Base-by-base conservation (phyloP, 768 basidiomycete genomes). In the Omphalotus guepiniiformis region DNA sequence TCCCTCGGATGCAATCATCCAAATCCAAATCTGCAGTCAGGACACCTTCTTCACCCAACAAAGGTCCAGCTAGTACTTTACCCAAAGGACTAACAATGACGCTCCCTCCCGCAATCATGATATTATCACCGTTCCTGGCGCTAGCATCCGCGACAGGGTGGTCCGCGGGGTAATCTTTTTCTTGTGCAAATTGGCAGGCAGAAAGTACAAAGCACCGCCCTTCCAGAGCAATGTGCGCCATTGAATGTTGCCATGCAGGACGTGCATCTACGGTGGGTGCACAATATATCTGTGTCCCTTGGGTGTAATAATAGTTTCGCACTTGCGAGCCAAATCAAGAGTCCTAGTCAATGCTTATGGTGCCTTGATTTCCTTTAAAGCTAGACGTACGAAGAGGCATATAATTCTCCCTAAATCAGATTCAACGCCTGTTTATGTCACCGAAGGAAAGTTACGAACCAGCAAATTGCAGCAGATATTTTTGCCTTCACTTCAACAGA, bases 201-300 rank as follows among this genome's bases (percentile, higher is more conserved):
- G 78, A 73, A 21, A 85, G 66, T 41, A 85, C 84, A 60, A 83
- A 83, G 62, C 81, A 83, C 21, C 84, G 74, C 8, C 84, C 84
- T 58, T 85, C 83, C 28, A 80, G 63, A 1, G 83, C 82, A 40
- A 85, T 80, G 54, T 82, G 82, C 21, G 63, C 55, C 79, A 84
- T 82, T 1, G 78, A 74, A 48, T 65, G 62, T 52, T 70, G 69
- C 84, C 83, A 85, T 7, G 58, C 65, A 2, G 73, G 71, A 2
- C 83, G 69, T 4, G 72, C 67, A 52, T 85, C 83, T 18, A 83
- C 82, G 1, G 83, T 85, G 1, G 83, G 82, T 0, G 79, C 83
- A 55, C 80, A 82, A 58, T 82, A 81, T 12, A 85, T 63, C 54
- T 83, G 73, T 1, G 75, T 78, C 9, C 79, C 79, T 35, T 74